phyloP scores from a whole-genome alignment of 768 basidiomycete species.

The Auriscalpium orientale region DNA sequence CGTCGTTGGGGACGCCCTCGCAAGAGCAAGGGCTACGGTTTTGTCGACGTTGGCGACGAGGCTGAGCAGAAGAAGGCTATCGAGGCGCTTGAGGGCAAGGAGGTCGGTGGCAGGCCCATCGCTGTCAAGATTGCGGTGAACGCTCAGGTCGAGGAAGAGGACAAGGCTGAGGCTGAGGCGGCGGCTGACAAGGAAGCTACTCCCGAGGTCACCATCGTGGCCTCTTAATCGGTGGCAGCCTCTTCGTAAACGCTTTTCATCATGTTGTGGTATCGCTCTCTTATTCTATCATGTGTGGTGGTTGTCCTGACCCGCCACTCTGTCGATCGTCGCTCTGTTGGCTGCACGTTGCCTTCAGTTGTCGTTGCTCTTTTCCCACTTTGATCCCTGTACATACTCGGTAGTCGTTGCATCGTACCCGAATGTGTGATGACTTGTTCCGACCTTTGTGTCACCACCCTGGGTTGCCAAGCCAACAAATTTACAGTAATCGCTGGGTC shows the following conservation, averaged over 20 bases:
- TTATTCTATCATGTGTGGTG: slow-evolving; percentile 14
- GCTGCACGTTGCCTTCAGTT: slow-evolving; percentile 31
- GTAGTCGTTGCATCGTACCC: slow-evolving; percentile 13
- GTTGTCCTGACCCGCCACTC: background rate
- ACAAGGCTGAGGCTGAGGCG: slow-evolving; percentile 17
- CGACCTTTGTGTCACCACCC: background rate
- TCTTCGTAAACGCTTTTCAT: background rate
- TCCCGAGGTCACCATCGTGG: slow-evolving; percentile 12
- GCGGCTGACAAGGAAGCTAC: slow-evolving; percentile 8
- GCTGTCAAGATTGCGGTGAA: slow-evolving; percentile 96
- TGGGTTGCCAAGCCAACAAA: background rate
- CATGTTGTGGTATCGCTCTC: slow-evolving; percentile 10
- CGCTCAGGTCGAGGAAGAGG: slow-evolving; percentile 45
- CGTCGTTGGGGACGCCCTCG: slow-evolving; percentile 76
- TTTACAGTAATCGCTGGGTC: too few relatives aligned
- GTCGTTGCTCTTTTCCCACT: slow-evolving; percentile 15
- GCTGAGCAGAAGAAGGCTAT: slow-evolving; percentile 91
- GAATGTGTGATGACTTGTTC: background rate
- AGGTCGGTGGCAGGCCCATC: slow-evolving; percentile 77
- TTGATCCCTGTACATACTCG: slow-evolving; percentile 28
- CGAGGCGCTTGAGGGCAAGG: slow-evolving; percentile 77
- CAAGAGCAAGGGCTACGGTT: slow-evolving; percentile 95
- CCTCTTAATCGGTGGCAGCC: slow-evolving; percentile 7
- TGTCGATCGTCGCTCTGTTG: slow-evolving; percentile 21
- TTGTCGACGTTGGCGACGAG: slow-evolving; percentile 89